phyloP scores from a whole-genome alignment of 768 basidiomycete genomes.

The Agrocybe chaxingu region DNA sequence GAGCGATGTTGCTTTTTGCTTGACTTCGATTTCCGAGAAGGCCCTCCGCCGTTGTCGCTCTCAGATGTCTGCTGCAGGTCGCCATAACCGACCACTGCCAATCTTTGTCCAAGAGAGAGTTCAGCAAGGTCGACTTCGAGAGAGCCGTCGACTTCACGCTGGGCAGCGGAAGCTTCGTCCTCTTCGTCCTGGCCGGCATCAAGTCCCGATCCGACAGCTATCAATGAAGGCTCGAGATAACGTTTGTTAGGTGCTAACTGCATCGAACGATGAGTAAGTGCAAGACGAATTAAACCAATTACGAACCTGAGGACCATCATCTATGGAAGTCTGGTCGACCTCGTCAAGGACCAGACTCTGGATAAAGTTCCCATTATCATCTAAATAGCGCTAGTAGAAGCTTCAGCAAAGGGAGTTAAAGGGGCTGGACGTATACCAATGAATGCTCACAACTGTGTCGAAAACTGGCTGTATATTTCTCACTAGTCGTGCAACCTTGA shows the following conservation, averaged over 20 bases:
- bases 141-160: conserved; percentile 57
- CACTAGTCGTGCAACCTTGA: conserved; percentile 52
- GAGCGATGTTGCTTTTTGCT: conserved; percentile 27
- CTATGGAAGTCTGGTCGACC: conserved; percentile 16
- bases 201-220: conserved; percentile 66
- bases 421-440: conserved; percentile 11
- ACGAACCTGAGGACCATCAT: conserved; percentile 11
- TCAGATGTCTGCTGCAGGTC: conserved; percentile 42
- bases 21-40: conserved; percentile 23
- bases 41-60: conserved; percentile 38
- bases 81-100: conserved; percentile 67
- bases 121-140: conserved; percentile 87
- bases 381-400: conserved; percentile 46
- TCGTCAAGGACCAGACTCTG: conserved; percentile 46
- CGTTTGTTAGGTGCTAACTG: conserved; percentile 55
- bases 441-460: conserved; percentile 47
- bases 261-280: background rate
- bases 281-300: background rate
- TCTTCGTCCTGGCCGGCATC: conserved; percentile 59
- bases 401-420: conserved; percentile 9
- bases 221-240: conserved; percentile 59
- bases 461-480: conserved; percentile 60
- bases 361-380: conserved; percentile 51
- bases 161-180: conserved; percentile 44
- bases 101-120: conserved; percentile 85